Percentiles rank a stretch among this genome's conserved stretches.
phyloP scores from a whole-genome alignment of 768 basidiomycete species.

The Pleurotus cornucopiae region DNA sequence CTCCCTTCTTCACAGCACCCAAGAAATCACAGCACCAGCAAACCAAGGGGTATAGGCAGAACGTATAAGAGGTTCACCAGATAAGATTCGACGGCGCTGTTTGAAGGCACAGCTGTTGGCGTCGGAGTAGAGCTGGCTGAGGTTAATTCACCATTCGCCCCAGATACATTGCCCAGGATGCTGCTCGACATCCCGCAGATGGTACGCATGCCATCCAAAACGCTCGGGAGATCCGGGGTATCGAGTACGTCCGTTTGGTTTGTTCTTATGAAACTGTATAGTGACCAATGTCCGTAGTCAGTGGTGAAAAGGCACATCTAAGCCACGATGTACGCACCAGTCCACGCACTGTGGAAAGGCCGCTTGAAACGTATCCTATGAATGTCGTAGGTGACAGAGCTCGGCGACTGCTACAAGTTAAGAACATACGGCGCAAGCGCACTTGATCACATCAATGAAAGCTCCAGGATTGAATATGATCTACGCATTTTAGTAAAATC shows the following conservation, averaged over 20 bases:
- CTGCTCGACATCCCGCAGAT: conserved; percentile 50
- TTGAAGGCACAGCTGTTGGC: conserved; percentile 15
- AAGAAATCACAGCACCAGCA: not conserved
- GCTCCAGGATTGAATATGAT: conserved; percentile 62
- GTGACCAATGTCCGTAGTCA: not conserved
- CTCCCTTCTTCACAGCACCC: not conserved
- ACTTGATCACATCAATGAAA: conserved; percentile 59
- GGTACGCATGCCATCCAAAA: conserved; percentile 45
- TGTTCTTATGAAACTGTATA: conserved; percentile 48
- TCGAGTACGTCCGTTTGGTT: conserved; percentile 51
- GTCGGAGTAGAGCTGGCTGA: conserved; percentile 20
- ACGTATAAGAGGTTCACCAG: not conserved
- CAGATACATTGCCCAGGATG: conserved; percentile 48
- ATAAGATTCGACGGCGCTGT: conserved; percentile 6
- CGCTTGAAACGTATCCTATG: conserved; percentile 33
- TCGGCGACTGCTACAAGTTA: conserved; percentile 35
- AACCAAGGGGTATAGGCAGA: not conserved
- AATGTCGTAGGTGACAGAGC: conserved; percentile 2
- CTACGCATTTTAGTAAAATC: conserved; percentile 23
- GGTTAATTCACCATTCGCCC: conserved; percentile 34
- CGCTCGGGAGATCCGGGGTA: conserved; percentile 38
- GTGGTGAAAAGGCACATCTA: not conserved
- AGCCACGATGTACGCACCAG: conserved; percentile 36
- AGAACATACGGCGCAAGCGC: conserved; percentile 41
- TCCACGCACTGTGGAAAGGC: conserved; percentile 64